Conservation (phyloP, 2,329 filamentous ascomycete genomes). For the Hymenoscyphus fructigenus region DNA sequence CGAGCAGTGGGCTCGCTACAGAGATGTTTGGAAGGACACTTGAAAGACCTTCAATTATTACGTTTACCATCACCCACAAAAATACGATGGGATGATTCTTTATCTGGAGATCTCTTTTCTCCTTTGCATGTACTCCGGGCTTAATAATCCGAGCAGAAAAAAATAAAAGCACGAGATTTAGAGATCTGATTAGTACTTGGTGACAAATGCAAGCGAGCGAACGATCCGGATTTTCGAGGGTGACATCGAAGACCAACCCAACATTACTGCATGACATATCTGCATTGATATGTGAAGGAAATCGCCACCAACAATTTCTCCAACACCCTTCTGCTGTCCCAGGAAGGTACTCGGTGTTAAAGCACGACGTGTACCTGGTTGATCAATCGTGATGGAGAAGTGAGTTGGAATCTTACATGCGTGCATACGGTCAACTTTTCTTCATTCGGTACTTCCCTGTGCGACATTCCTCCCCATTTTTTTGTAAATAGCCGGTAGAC, state of each 20-base stretch:
- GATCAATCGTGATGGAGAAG: too few species aligned
- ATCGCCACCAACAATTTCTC: background rate
- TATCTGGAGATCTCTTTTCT: background rate
- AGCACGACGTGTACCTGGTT: too few species aligned
- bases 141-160: background rate
- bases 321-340: background rate
- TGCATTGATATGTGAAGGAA: background rate
- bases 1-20: constrained; percentile 57
- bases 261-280: background rate
- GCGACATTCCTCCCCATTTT: too few species aligned
- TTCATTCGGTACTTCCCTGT: too few species aligned
- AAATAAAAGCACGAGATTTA: background rate
- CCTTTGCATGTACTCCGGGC: background rate
- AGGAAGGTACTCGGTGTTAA: background rate
- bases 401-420: too few species aligned
- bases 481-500: too few species aligned
- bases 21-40: constrained; percentile 51
- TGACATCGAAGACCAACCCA: background rate
- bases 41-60: background rate
- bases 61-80: background rate
- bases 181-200: background rate
- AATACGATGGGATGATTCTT: background rate
- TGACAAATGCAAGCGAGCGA: background rate
- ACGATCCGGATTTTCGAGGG: too few species aligned
- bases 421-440: too few species aligned